These are phyloP conservation scores for Fistulina hepatica DNA, from an alignment of 1,284 basidiomycete genomes.

Conservation along the genomic window DNA sequence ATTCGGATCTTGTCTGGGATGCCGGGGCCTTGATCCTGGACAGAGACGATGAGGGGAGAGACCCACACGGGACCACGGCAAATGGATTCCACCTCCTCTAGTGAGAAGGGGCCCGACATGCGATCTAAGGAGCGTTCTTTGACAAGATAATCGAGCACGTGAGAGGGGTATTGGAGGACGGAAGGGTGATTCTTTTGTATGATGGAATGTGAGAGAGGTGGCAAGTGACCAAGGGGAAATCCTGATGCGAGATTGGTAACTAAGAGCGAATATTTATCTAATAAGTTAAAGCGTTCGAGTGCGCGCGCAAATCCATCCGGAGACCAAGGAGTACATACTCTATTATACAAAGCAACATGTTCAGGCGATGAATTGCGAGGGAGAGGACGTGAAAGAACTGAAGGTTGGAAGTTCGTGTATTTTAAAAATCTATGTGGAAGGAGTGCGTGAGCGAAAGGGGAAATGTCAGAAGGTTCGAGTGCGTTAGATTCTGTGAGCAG, in stretches of 20 bases:
- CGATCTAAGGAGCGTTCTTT: constrained; percentile 5
- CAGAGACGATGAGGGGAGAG: constrained; percentile 9
- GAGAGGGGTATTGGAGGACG: constrained; percentile 1
- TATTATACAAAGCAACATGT: too few species aligned
- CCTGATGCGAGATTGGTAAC: constrained; percentile 7
- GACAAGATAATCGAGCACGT: constrained; percentile 5
- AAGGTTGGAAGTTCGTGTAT: too few species aligned
- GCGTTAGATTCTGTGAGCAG: too few species aligned
- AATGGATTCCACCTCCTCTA: constrained; percentile 3
- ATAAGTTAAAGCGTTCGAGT: too few species aligned
- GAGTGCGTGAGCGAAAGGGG: too few species aligned
- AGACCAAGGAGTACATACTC: too few species aligned
- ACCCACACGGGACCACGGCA: constrained; percentile 6
- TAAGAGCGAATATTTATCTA: constrained; percentile 5
- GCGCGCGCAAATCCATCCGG: too few species aligned
- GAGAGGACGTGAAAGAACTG: too few species aligned
- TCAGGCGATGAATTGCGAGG: too few species aligned
- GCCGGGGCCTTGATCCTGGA: constrained; percentile 1
- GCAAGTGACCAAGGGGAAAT: constrained; percentile 12
- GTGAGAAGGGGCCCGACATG: constrained; percentile 11
- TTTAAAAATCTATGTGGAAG: too few species aligned
- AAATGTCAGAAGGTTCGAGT: too few species aligned
- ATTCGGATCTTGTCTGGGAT: too few species aligned
- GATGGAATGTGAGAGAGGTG: constrained; percentile 3
- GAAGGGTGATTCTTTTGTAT: constrained; percentile 9